These are phyloP conservation scores for Henckelia pumila DNA, from an alignment of 257 asterid species.

Conservation along the genomic window DNA sequence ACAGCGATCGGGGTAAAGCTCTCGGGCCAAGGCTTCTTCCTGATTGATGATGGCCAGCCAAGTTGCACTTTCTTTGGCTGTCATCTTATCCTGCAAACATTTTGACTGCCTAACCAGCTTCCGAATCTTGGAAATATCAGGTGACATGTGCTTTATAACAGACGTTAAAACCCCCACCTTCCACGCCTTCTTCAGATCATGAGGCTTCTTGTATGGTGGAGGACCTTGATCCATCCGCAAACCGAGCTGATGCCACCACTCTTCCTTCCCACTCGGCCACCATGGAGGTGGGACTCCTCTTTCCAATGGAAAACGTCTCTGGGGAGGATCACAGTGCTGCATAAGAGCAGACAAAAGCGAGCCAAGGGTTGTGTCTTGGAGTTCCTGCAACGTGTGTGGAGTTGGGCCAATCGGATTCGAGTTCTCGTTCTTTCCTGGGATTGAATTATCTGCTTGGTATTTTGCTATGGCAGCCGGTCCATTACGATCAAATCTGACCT, in stretches of 20 bases:
- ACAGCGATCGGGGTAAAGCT: slow-evolving; percentile 29
- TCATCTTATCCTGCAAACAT: slow-evolving; percentile 33
- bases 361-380: slow-evolving; percentile 30
- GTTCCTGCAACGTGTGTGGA: slow-evolving; percentile 28
- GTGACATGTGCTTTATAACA: slow-evolving; percentile 29
- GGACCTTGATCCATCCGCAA: slow-evolving; percentile 26
- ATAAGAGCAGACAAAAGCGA: slow-evolving; percentile 27
- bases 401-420: slow-evolving; percentile 22
- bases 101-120: slow-evolving; percentile 30
- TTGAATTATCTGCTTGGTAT: slow-evolving; percentile 25
- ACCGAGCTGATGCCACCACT: slow-evolving; percentile 31
- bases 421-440: slow-evolving; percentile 20
- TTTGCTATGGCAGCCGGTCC: slow-evolving; percentile 33
- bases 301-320: slow-evolving; percentile 30
- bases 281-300: slow-evolving; percentile 28
- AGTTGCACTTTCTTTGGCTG: slow-evolving; percentile 30
- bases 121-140: slow-evolving; percentile 29
- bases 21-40: slow-evolving; percentile 29
- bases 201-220: slow-evolving; percentile 33
- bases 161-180: slow-evolving; percentile 29
- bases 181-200: slow-evolving; percentile 32
- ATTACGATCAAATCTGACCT: slow-evolving; percentile 26
- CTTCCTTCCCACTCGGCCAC: slow-evolving; percentile 33
- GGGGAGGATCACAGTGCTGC: slow-evolving; percentile 35
- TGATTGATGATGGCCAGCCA: slow-evolving; percentile 28